A percentile compares a stretch with the other conserved stretches of the same genome.
phyloP scores from a whole-genome alignment of 768 basidiomycete genomes.

The Leccinum rimulosum region DNA sequence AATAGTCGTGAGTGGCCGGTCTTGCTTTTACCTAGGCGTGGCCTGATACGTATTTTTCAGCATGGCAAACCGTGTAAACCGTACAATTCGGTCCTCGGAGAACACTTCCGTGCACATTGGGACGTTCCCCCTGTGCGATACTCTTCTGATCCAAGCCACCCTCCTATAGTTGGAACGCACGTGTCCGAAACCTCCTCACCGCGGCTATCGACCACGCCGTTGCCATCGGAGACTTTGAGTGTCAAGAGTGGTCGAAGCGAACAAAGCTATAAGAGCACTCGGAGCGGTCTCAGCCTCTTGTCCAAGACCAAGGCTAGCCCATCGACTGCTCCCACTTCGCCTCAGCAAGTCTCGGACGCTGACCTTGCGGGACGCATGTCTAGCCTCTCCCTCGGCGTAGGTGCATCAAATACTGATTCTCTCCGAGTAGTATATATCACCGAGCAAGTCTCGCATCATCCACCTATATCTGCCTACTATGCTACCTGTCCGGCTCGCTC shows the following conservation, averaged over 20 bases:
- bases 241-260: slow-evolving; percentile 47
- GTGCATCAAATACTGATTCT: slow-evolving; percentile 31
- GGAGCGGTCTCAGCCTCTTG: slow-evolving; percentile 54
- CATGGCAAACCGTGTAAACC: slow-evolving; percentile 94
- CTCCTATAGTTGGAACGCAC: slow-evolving; percentile 46
- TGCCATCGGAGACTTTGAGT: slow-evolving; percentile 48
- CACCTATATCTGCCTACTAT: slow-evolving; percentile 86
- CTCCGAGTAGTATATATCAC: slow-evolving; percentile 79
- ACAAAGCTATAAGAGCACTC: slow-evolving; percentile 58
- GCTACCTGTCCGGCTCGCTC: slow-evolving; percentile 72
- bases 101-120: slow-evolving; percentile 89
- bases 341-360: slow-evolving; percentile 40
- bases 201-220: slow-evolving; percentile 18
- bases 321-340: slow-evolving; percentile 43
- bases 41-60: slow-evolving; percentile 36
- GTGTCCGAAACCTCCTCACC: slow-evolving; percentile 29
- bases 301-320: slow-evolving; percentile 44
- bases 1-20: slow-evolving; percentile 61
- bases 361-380: slow-evolving; percentile 53
- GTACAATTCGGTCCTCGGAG: slow-evolving; percentile 83
- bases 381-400: slow-evolving; percentile 51
- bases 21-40: not conserved
- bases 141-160: slow-evolving; percentile 43
- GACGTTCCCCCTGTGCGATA: slow-evolving; percentile 65
- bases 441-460: slow-evolving; percentile 96